Percentiles rank a stretch among this genome's conserved stretches.
phyloP scores from a whole-genome alignment of 108 stramenopile species.

The Parmales sp. region DNA sequence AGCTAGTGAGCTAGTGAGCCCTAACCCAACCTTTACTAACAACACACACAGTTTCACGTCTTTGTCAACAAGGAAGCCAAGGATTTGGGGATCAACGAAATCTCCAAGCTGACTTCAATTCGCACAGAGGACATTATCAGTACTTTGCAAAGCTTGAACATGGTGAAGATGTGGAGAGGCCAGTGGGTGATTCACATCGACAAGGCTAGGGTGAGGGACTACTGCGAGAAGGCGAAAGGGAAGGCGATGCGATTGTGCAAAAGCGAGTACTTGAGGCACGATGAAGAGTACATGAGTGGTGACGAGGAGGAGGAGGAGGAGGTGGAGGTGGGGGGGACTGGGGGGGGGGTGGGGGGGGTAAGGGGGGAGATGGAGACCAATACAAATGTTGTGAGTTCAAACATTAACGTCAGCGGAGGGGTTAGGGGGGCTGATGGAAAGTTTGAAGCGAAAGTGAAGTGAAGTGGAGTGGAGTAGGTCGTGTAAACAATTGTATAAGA shows the following conservation, averaged over 20 bases:
- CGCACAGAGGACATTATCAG: constrained; percentile 93
- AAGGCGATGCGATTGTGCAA: constrained; percentile 60
- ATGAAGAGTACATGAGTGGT: not conserved
- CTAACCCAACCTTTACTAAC: too few relatives aligned
- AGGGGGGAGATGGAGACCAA: too few relatives aligned
- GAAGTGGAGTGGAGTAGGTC: too few relatives aligned
- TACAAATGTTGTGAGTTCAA: too few relatives aligned
- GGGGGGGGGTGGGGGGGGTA: too few relatives aligned
- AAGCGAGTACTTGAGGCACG: constrained; percentile 34
- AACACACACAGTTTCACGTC: too few relatives aligned
- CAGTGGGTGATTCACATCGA: constrained; percentile 90
- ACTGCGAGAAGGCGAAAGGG: constrained; percentile 56
- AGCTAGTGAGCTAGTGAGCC: too few relatives aligned
- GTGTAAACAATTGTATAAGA: too few relatives aligned
- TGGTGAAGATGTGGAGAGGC: constrained; percentile 96
- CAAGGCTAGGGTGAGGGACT: constrained; percentile 56
- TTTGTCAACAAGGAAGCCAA: constrained; percentile 26
- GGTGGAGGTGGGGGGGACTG: not conserved
- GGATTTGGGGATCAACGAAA: constrained; percentile 68
- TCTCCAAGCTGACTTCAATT: constrained; percentile 77
- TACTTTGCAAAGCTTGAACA: constrained; percentile 82
- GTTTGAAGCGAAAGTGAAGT: too few relatives aligned
- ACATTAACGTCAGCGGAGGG: too few relatives aligned
- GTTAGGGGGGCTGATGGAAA: too few relatives aligned
- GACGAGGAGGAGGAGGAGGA: not conserved